These are phyloP conservation scores for Pseudogymnoascus sp. DNA, from an alignment of 2,329 filamentous ascomycete species.

Conservation along the genomic window DNA sequence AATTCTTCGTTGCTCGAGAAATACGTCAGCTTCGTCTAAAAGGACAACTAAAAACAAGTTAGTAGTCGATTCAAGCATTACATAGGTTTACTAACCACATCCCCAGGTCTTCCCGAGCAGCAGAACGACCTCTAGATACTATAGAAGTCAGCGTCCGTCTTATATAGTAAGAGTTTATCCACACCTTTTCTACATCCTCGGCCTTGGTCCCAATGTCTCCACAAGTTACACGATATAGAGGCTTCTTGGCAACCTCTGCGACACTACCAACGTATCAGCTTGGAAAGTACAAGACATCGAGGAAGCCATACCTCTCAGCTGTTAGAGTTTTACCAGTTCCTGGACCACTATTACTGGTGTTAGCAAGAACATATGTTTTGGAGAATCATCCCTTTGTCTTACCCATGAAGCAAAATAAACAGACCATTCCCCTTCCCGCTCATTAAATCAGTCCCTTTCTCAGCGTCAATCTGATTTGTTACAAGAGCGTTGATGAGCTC, in stretches of 20 bases:
- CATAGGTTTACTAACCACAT: neutral
- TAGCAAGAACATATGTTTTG: neutral
- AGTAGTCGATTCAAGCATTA: too few species aligned
- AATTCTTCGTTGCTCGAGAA: constrained; percentile 5
- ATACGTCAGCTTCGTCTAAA: constrained; percentile 12
- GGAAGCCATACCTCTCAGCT: constrained; percentile 11
- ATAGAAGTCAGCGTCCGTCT: too few species aligned
- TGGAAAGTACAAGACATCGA: too few species aligned
- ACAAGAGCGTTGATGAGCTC: constrained; percentile 41
- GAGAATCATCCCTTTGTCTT: neutral
- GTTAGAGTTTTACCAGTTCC: constrained; percentile 23
- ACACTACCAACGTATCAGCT: constrained; percentile 31
- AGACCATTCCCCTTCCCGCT: constrained; percentile 35
- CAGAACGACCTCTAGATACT: constrained; percentile 20
- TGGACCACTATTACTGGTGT: constrained; percentile 13
- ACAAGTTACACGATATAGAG: constrained; percentile 46
- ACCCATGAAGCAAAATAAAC: constrained; percentile 36
- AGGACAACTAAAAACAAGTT: neutral
- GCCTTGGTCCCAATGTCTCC: constrained; percentile 63
- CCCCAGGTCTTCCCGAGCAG: constrained; percentile 20
- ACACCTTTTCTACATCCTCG: constrained; percentile 48
- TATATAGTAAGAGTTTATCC: too few species aligned
- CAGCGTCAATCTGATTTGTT: constrained; percentile 31
- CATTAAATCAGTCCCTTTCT: constrained; percentile 14
- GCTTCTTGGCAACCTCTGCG: constrained; percentile 40